Conservation (phyloP, 805 yeast genomes). For the Zygosaccharomyces lentus region DNA sequence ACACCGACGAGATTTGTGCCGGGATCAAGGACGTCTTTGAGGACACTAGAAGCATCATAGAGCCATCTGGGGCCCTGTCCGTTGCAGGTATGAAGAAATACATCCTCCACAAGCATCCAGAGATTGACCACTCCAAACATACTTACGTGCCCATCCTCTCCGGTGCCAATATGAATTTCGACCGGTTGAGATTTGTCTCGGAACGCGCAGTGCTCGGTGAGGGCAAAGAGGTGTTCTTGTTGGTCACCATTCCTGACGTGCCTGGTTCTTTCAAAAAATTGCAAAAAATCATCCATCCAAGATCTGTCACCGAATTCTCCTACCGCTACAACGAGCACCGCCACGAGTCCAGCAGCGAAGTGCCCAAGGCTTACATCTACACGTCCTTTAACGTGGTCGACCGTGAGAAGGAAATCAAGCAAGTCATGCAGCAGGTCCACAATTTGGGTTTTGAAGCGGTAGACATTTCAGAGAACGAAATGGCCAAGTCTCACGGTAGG, state of each 20-base stretch:
- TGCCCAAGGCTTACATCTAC: conserved; percentile 67
- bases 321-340: conserved; percentile 62
- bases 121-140: conserved; percentile 61
- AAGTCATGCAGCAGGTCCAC: conserved; percentile 55
- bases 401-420: conserved; percentile 65
- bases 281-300: conserved; percentile 75
- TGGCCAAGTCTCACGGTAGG: conserved; percentile 95
- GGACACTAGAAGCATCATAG: conserved; percentile 89
- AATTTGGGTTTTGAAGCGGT: conserved; percentile 65
- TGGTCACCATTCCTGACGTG: conserved; percentile 83
- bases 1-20: conserved; percentile 93
- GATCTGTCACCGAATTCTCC: conserved; percentile 90
- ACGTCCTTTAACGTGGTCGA: conserved; percentile 82
- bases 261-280: conserved; percentile 86
- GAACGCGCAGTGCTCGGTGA: conserved; percentile 99
- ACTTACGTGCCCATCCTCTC: conserved; percentile 82
- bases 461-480: conserved; percentile 87
- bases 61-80: conserved; percentile 95
- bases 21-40: conserved; percentile 96
- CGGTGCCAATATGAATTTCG: conserved; percentile 99
- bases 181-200: conserved; percentile 88
- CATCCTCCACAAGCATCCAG: conserved; percentile 56
- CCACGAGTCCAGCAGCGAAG: conserved; percentile 35
- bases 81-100: conserved; percentile 94
- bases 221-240: conserved; percentile 90